phyloP scores from a whole-genome alignment of 495 filamentous ascomycete species.

The Hyaloscypha variabilis region DNA sequence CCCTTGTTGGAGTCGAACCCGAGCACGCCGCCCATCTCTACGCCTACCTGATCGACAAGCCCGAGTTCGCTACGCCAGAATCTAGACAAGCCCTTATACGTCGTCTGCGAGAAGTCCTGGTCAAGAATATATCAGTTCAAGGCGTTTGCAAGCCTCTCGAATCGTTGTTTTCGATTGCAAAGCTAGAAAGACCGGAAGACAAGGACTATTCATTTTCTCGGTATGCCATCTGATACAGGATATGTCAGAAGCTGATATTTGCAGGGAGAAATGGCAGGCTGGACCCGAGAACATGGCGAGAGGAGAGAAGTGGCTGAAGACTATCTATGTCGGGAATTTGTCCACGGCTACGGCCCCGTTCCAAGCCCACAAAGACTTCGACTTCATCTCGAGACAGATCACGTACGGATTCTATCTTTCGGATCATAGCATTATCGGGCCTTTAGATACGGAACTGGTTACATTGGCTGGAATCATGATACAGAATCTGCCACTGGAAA shows the following conservation, averaged over 20 bases:
- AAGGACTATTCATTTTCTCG: slow-evolving; percentile 52
- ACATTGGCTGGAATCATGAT: slow-evolving; percentile 61
- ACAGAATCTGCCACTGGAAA: slow-evolving; percentile 55
- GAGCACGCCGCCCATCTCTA: slow-evolving; percentile 52
- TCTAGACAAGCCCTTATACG: slow-evolving; percentile 49
- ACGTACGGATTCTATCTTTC: slow-evolving; percentile 62
- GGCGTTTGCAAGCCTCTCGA: slow-evolving; percentile 58
- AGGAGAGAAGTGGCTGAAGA: slow-evolving; percentile 49
- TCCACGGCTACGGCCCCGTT: slow-evolving; percentile 44
- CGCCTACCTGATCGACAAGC: slow-evolving; percentile 48
- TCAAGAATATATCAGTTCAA: slow-evolving; percentile 52
- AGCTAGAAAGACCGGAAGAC: slow-evolving; percentile 51
- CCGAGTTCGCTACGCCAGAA: slow-evolving; percentile 37
- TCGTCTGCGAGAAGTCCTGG: slow-evolving; percentile 53
- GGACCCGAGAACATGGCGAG: slow-evolving; percentile 49
- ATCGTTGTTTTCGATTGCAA: slow-evolving; percentile 48
- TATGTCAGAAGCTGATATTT: slow-evolving; percentile 14
- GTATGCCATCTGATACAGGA: slow-evolving; percentile 19
- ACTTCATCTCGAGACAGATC: slow-evolving; percentile 41
- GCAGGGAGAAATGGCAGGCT: slow-evolving; percentile 40
- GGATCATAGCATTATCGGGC: slow-evolving; percentile 53
- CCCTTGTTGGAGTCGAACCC: slow-evolving; percentile 48
- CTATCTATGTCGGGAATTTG: slow-evolving; percentile 42
- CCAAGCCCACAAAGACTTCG: slow-evolving; percentile 53
- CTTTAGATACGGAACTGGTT: slow-evolving; percentile 57